These are phyloP conservation scores for Pisolithus thermaeus DNA, from an alignment of 1,284 basidiomycete genomes.

Conservation along the genomic window DNA sequence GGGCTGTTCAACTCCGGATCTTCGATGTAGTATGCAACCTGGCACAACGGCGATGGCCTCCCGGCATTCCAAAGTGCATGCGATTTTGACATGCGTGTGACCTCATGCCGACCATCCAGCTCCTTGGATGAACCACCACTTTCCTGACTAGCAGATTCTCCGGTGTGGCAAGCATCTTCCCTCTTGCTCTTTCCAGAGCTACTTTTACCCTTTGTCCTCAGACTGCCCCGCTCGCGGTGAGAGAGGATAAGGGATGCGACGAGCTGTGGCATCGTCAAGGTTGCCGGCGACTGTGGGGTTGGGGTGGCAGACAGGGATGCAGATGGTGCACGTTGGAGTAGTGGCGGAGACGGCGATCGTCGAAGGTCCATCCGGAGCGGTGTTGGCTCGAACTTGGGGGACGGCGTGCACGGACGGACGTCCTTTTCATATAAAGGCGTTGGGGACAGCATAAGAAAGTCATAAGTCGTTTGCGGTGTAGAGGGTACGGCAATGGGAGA, in stretches of 20 bases:
- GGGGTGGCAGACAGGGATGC: constrained; percentile 18
- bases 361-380: neutral
- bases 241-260: constrained; percentile 27
- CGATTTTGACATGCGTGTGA: neutral
- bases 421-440: neutral
- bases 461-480: neutral
- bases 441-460: neutral
- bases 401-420: neutral
- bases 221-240: constrained; percentile 19
- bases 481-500: neutral
- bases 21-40: constrained; percentile 1
- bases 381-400: neutral
- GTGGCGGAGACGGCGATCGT: neutral
- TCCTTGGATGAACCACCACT: neutral
- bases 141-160: neutral
- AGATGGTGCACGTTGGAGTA: constrained; percentile 25
- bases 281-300: constrained; percentile 5
- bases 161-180: neutral
- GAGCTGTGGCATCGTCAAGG: constrained; percentile 27
- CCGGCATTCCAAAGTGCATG: neutral
- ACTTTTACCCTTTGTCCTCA: neutral
- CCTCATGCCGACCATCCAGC: too few species aligned
- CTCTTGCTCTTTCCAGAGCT: neutral
- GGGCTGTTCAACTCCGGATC: neutral
- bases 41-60: constrained; percentile 1